A percentile compares a stretch with the other conserved stretches of the same genome.
These are phyloP conservation scores for Microbotryomycetes sp. DNA, from an alignment of 1,284 basidiomycete species.

Conservation along the genomic window DNA sequence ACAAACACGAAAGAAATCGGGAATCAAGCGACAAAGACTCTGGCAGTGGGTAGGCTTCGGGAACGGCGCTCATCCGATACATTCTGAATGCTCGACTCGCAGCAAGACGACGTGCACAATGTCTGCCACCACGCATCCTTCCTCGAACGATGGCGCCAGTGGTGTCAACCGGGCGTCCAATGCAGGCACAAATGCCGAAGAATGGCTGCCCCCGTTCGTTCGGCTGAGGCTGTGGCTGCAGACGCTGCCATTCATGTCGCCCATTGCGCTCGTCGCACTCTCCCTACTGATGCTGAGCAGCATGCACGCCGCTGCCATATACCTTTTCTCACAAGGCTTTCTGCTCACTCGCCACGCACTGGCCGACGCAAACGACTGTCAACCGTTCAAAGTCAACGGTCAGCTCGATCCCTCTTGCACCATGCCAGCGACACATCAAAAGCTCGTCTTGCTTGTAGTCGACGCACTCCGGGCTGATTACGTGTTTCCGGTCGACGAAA, in stretches of 20 bases:
- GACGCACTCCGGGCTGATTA: slow-evolving; percentile 95
- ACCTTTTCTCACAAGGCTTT: slow-evolving; percentile 79
- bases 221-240: too few relatives aligned
- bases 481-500: slow-evolving; percentile 54
- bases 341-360: slow-evolving; percentile 75
- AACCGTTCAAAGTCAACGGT: slow-evolving; percentile 42
- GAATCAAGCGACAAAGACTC: too few relatives aligned
- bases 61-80: too few relatives aligned
- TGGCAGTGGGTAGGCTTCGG: too few relatives aligned
- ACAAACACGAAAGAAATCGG: too few relatives aligned
- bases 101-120: too few relatives aligned
- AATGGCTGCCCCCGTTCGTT: too few relatives aligned
- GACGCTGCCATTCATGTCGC: slow-evolving; percentile 18
- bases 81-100: too few relatives aligned
- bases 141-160: too few relatives aligned
- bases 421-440: slow-evolving; percentile 59
- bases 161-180: too few relatives aligned
- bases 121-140: too few relatives aligned
- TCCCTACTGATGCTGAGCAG: slow-evolving; percentile 54
- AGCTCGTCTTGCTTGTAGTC: slow-evolving; percentile 78
- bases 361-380: slow-evolving; percentile 52
- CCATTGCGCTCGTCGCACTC: slow-evolving; percentile 14
- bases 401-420: slow-evolving; percentile 40
- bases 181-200: too few relatives aligned
- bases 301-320: slow-evolving; percentile 46